Base-by-base conservation (phyloP, 78 protist species). In the Thecamonas trahens region DNA sequence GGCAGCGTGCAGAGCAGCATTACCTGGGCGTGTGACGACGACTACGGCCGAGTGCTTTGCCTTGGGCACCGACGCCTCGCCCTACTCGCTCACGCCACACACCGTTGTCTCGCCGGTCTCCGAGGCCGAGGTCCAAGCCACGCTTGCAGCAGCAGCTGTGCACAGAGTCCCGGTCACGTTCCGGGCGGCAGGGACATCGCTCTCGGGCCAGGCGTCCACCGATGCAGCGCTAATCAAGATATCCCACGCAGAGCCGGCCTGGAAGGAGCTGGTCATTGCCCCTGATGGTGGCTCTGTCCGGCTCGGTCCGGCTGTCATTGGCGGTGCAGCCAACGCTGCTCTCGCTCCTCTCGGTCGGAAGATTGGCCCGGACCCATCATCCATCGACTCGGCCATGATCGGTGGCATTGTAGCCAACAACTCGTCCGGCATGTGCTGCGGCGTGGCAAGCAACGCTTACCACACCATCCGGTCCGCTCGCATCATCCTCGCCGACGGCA, bases 401-500 rank as follows among this genome's bases (percentile, higher is more conserved):
- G 81, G 81, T 13, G 81, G 81, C 18, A 69, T 76, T 32, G 58
- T 67, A 15, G 60, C 70, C 35, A 76, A 76, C 70, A 76, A 76
- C 61, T 66, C 73, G 20, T 61, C 71, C 9, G 81, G 81, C 40
- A 76, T 76, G 81, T 76, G 81, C 63, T 76, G 81, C 58, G 81
- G 81, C 38, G 74, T 67, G 13, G 6, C 1, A 29, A 63, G 59
- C 61, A 76, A 76, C 44, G 61, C 81, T 1, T 76, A 66, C 52
- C 67, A 76, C 73, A 76, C 81, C 32, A 34, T 76, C n/a, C 26
- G 54, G 55, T 72, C 65, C 70, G 24, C 67, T 14, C 70, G 70
- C 37, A 52, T 66, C 8, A 68, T 76, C 18, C 45, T 67, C 40
- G 28, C 38, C 20, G 81, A 76, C 52, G 81, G 81, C 18, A 67